These are phyloP conservation scores for Argentina anserina DNA, from an alignment of 306 rosid genomes.

Conservation along the genomic window DNA sequence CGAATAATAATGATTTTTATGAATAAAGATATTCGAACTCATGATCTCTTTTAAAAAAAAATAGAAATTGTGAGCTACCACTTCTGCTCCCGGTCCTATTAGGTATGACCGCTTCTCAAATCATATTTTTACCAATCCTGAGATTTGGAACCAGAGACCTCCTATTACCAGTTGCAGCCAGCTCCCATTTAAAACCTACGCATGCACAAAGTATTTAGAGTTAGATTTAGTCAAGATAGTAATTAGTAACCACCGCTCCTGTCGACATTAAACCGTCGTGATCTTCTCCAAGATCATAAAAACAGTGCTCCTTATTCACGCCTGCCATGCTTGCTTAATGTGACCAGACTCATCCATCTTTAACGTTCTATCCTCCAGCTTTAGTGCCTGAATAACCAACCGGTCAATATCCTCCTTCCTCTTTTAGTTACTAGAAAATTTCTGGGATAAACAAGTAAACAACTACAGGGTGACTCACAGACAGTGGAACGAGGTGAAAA, in stretches of 20 bases:
- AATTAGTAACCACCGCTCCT: not conserved
- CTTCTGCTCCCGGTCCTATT: too few species aligned
- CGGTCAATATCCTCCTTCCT: slow-evolving; percentile 26
- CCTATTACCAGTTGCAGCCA: too few species aligned
- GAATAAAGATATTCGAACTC: not conserved
- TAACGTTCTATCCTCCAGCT: slow-evolving; percentile 10
- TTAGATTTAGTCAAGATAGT: not conserved
- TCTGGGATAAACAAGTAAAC: not conserved
- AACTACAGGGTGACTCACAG: not conserved
- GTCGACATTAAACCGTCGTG: slow-evolving; percentile 13
- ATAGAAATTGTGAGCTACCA: too few species aligned
- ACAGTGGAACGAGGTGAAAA: slow-evolving; percentile 5
- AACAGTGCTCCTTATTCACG: not conserved
- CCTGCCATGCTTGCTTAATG: slow-evolving; percentile 6
- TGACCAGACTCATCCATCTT: not conserved
- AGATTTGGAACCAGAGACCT: too few species aligned
- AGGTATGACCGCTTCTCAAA: too few species aligned
- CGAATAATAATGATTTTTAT: too few species aligned
- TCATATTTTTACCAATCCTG: too few species aligned
- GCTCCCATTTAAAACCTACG: too few species aligned
- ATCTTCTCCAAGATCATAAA: not conserved
- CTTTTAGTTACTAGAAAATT: not conserved
- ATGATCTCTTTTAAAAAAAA: not conserved
- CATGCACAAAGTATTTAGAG: too few species aligned
- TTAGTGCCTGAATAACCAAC: slow-evolving; percentile 25